A percentile compares a stretch with the other conserved stretches of the same genome.
phyloP scores from a whole-genome alignment of 495 filamentous ascomycete genomes.

The Trichoderma gamsii region DNA sequence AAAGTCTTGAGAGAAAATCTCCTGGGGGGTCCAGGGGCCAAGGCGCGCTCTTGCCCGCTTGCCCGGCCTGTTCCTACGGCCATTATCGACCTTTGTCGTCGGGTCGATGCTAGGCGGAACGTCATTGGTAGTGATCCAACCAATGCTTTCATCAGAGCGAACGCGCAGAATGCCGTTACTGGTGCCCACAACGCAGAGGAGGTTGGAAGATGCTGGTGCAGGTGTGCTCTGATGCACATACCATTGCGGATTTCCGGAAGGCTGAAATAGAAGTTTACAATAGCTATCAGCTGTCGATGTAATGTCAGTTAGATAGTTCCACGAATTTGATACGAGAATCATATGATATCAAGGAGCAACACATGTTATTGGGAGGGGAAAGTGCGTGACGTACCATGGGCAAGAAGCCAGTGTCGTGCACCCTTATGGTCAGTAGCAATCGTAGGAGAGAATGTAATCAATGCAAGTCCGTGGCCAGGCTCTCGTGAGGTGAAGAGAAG shows the following conservation, averaged over 20 bases:
- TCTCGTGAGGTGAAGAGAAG: slow-evolving; percentile 26
- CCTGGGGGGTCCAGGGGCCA: not conserved
- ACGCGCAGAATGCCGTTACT: slow-evolving; percentile 25
- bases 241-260: not conserved
- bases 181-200: slow-evolving; percentile 30
- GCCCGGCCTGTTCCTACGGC: not conserved
- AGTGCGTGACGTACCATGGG: slow-evolving; percentile 9
- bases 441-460: slow-evolving; percentile 20
- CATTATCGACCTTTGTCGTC: not conserved
- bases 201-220: slow-evolving; percentile 19
- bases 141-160: not conserved
- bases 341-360: slow-evolving; percentile 7
- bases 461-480: not conserved
- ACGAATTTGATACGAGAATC: no score
- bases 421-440: slow-evolving; percentile 2
- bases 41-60: not conserved
- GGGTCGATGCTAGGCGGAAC: not conserved
- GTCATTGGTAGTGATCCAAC: not conserved
- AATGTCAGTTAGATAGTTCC: not conserved
- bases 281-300: not conserved
- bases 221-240: slow-evolving; percentile 21
- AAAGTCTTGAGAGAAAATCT: slow-evolving; percentile 26
- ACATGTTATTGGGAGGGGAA: not conserved
- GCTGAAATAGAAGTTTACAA: not conserved
- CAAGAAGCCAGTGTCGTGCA: slow-evolving; percentile 21